phyloP scores from a whole-genome alignment of 768 basidiomycete genomes.

The Hygrophorus pudorinus region DNA sequence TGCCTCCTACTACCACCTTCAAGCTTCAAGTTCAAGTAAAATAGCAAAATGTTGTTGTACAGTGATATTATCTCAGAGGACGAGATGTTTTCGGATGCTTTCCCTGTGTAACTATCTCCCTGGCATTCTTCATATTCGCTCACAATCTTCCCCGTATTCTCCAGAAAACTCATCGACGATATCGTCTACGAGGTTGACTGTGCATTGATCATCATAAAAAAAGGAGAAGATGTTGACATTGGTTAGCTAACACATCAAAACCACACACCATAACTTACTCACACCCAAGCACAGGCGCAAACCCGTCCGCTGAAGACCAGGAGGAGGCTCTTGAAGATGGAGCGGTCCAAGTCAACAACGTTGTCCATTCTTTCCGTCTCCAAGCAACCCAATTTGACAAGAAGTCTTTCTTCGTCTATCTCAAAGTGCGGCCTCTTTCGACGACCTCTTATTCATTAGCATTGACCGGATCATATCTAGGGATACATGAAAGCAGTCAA shows the following conservation, averaged over 20 bases:
- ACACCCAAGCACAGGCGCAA: constrained; percentile 56
- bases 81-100: constrained; percentile 95
- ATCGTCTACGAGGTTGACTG: constrained; percentile 88
- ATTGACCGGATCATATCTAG: constrained; percentile 24
- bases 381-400: constrained; percentile 79
- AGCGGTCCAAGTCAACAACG: constrained; percentile 72
- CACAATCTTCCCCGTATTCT: neutral
- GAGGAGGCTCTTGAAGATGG: constrained; percentile 79
- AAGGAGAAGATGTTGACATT: constrained; percentile 79
- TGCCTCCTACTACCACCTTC: neutral
- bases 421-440: constrained; percentile 49
- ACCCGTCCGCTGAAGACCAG: constrained; percentile 84
- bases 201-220: constrained; percentile 53
- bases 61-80: constrained; percentile 63
- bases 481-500: constrained; percentile 94
- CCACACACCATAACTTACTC: neutral
- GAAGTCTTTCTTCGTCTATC: constrained; percentile 69
- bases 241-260: constrained; percentile 36
- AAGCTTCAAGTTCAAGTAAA: too few species aligned
- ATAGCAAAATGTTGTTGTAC: constrained; percentile 75
- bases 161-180: constrained; percentile 67
- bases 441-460: constrained; percentile 1
- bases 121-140: neutral
- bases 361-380: constrained; percentile 88
- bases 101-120: constrained; percentile 52